Conservation (phyloP, 108 stramenopile species). For the Cyclotella cryptica region DNA sequence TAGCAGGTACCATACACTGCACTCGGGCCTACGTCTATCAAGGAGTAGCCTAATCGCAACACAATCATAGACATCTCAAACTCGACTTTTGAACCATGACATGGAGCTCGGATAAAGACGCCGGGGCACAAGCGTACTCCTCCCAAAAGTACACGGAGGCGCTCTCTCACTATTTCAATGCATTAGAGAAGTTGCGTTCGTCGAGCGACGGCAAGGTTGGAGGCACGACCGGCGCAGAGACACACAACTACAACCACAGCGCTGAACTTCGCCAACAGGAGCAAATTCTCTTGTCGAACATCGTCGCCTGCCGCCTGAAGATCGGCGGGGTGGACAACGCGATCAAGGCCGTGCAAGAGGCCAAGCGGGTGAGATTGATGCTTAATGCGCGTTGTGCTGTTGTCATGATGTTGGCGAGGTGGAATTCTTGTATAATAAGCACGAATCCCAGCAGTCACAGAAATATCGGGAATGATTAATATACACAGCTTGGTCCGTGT, state of each 20-base stretch:
- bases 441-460: no score
- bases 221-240: background rate
- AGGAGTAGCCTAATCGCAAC: no score
- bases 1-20: no score
- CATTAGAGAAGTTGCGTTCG: constrained; percentile 7
- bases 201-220: background rate
- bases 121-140: constrained; percentile 10
- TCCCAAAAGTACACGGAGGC: constrained; percentile 11
- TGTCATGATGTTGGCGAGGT: no score
- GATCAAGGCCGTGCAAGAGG: constrained; percentile 67
- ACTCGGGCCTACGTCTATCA: no score
- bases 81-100: no score
- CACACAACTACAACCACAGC: background rate
- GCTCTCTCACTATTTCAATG: constrained; percentile 9
- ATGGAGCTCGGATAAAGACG: constrained; percentile 1
- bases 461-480: constrained; percentile 17
- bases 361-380: constrained; percentile 57
- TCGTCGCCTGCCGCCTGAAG: constrained; percentile 74
- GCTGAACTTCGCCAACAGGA: constrained; percentile 11
- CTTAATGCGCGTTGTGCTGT: no score
- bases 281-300: constrained; percentile 36
- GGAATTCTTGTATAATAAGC: no score
- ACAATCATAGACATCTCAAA: no score
- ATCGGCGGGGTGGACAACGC: constrained; percentile 67
- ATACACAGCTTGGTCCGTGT: constrained; percentile 32